phyloP scores from a whole-genome alignment of 1,284 basidiomycete genomes.

The Takashimella tepidaria region DNA sequence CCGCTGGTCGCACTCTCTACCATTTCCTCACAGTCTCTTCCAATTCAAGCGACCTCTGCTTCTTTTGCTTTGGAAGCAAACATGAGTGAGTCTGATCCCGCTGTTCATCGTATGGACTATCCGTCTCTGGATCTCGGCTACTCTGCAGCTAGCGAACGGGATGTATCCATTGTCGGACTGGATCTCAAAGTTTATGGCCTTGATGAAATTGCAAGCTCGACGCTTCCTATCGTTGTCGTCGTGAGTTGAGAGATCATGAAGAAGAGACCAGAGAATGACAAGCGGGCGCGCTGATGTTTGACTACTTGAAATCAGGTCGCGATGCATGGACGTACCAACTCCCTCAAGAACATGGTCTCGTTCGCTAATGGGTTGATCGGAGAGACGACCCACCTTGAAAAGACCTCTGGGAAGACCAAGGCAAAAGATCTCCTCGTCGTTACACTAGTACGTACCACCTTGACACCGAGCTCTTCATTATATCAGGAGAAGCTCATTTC shows the following conservation, averaged over 20 bases:
- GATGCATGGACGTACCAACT: constrained; percentile 38
- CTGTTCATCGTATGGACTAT: constrained; percentile 30
- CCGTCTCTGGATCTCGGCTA: constrained; percentile 27
- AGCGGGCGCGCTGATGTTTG: neutral
- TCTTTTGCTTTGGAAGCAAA: too few species aligned
- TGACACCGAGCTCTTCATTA: neutral
- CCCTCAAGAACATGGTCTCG: constrained; percentile 32
- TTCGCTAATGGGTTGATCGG: constrained; percentile 39
- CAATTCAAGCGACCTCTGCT: too few species aligned
- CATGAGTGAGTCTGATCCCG: constrained; percentile 7
- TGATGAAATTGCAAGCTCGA: constrained; percentile 31
- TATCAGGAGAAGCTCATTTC: too few species aligned
- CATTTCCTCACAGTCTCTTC: too few species aligned
- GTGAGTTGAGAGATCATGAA: constrained; percentile 21
- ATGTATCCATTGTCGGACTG: constrained; percentile 31
- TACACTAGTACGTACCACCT: constrained; percentile 31
- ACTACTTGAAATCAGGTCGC: constrained; percentile 26
- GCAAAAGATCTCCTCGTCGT: constrained; percentile 41
- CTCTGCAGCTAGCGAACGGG: constrained; percentile 5
- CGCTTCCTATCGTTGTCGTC: constrained; percentile 27
- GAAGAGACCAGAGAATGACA: neutral
- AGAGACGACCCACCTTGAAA: constrained; percentile 11
- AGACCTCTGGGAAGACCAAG: constrained; percentile 10
- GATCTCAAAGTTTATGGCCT: constrained; percentile 39
- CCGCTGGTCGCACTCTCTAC: too few species aligned